Evolutionary conservation across 345 rosid genomes (phyloP).

Genomic region (Angophora floribunda): DNA sequence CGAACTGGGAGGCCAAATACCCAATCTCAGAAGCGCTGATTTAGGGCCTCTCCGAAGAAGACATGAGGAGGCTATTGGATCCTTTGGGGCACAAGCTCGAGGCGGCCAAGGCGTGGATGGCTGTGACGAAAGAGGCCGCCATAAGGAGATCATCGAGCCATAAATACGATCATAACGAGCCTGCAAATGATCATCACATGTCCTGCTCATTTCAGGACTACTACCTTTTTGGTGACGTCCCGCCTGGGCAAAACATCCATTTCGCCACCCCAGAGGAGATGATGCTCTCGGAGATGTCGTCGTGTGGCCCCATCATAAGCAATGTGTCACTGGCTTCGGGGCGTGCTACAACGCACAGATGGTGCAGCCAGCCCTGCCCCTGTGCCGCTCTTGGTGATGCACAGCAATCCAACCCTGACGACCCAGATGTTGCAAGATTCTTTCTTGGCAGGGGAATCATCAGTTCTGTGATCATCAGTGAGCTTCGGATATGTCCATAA

Average conservation of each 20-base stretch:
- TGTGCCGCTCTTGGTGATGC: background rate
- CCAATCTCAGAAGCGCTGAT: conserved; percentile 1
- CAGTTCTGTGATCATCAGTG: too few species aligned
- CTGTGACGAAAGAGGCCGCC: background rate
- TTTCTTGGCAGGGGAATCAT: background rate
- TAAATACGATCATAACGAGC: too few species aligned
- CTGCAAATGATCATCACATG: background rate
- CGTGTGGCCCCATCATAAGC: background rate
- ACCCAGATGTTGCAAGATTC: background rate
- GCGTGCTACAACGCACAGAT: background rate
- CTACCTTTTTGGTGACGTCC: background rate
- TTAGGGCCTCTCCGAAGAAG: background rate
- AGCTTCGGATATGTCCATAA: background rate
- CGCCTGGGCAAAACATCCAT: background rate
- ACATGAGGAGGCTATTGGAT: background rate
- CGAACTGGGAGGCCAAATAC: background rate
- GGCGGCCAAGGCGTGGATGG: background rate
- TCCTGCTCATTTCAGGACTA: background rate
- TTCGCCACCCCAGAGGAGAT: background rate
- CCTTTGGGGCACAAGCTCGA: background rate
- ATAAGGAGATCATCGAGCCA: background rate
- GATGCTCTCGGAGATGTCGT: background rate
- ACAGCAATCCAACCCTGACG: background rate
- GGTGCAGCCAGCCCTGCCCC: background rate
- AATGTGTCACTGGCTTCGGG: background rate